Conservation (phyloP, 163 green algal species). For the Scenedesmus sp. region DNA sequence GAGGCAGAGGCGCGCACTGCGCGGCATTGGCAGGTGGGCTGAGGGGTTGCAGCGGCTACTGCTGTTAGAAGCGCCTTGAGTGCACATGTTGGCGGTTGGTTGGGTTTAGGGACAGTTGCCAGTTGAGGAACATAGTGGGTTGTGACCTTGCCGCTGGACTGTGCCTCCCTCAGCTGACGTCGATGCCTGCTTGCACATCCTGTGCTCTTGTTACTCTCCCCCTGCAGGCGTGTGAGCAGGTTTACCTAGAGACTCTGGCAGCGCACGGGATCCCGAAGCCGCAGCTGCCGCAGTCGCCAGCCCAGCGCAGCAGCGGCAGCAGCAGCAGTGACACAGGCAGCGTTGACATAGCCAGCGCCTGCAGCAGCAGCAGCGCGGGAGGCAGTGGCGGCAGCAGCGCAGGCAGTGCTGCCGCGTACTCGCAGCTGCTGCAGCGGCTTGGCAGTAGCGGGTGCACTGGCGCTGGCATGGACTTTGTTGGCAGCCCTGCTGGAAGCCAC, state of each 20-base stretch:
- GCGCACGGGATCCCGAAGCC: neutral
- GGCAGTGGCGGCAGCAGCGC: constrained; percentile 3
- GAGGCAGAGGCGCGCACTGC: neutral
- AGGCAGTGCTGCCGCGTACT: neutral
- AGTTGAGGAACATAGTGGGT: neutral
- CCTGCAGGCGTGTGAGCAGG: constrained; percentile 24
- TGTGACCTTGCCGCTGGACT: neutral
- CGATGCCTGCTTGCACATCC: neutral
- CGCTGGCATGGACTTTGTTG: constrained; percentile 20
- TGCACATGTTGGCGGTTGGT: too few species aligned
- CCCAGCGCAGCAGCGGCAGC: neutral
- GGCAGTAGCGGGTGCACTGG: neutral
- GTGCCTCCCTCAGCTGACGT: neutral
- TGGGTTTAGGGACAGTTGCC: too few species aligned
- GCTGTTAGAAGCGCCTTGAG: too few species aligned
- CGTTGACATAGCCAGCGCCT: neutral
- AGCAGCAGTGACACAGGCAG: neutral
- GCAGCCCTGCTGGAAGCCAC: constrained; percentile 23
- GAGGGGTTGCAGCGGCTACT: too few species aligned
- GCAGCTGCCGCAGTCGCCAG: neutral
- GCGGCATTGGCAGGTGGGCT: constrained; percentile 31
- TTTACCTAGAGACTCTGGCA: constrained; percentile 11
- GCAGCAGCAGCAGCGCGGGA: constrained; percentile 13
- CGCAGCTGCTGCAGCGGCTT: constrained; percentile 23
- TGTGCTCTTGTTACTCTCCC: neutral